A percentile compares a stretch with the other conserved stretches of the same genome.
phyloP scores from a whole-genome alignment of 306 rosid genomes.

The Prunus dulcis region DNA sequence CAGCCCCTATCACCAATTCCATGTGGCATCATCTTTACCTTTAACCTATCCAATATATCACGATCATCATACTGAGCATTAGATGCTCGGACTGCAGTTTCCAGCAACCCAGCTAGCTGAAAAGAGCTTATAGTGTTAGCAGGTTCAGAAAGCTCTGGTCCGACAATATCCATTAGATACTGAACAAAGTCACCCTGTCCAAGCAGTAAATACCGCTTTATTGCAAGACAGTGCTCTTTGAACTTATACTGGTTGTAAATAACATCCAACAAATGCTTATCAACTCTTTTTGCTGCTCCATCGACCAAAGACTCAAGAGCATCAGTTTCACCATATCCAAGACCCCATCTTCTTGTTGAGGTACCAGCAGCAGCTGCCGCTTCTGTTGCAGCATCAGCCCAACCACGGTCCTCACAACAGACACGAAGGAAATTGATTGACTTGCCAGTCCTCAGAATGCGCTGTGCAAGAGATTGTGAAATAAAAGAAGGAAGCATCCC shows the following conservation, averaged over 20 bases:
- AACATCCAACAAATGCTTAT: conserved; percentile 84
- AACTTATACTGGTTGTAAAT: conserved; percentile 74
- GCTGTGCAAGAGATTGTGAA: conserved; percentile 85
- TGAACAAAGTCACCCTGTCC: conserved; percentile 99
- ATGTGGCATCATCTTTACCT: conserved; percentile 97
- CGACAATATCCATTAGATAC: conserved; percentile 92
- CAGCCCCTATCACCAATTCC: conserved; percentile 90
- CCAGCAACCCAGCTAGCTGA: conserved; percentile 84
- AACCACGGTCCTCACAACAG: conserved; percentile 91
- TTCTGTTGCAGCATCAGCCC: conserved; percentile 83
- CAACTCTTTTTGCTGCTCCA: conserved; percentile 90
- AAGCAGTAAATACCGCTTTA: conserved; percentile 80
- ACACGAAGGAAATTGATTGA: conserved; percentile 93
- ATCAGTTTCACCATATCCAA: conserved; percentile 90
- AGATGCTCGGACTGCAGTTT: conserved; percentile 86
- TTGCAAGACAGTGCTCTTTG: conserved; percentile 96
- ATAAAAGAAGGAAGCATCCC: conserved; percentile 96
- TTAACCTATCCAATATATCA: conserved; percentile 87
- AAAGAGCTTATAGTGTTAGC: conserved; percentile 93
- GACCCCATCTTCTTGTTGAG: conserved; percentile 67
- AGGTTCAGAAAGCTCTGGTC: conserved; percentile 95
- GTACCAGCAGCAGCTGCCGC: conserved; percentile 79
- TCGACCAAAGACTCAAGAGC: conserved; percentile 89
- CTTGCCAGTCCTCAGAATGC: conserved; percentile 92
- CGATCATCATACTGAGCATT: conserved; percentile 96